Evolutionary conservation across 441 rosid genomes (phyloP).

Genomic region (Aquilaria agallochum): DNA sequence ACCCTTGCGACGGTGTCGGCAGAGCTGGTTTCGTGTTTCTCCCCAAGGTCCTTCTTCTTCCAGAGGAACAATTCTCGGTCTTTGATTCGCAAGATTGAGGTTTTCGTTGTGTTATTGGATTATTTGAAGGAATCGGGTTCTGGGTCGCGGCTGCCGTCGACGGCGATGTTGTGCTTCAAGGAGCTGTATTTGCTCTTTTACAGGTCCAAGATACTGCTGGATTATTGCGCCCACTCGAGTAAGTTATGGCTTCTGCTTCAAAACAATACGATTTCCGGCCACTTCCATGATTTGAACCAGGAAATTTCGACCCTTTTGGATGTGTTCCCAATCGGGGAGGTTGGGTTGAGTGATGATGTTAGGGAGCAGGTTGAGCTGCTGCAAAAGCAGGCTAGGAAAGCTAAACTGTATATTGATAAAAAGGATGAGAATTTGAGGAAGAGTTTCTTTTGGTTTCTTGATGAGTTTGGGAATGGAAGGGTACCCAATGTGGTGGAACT

Average conservation of each 20-base stretch:
- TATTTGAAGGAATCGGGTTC: conserved; percentile 46
- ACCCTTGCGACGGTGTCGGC: conserved; percentile 60
- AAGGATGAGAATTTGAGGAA: conserved; percentile 68
- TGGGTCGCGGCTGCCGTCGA: conserved; percentile 31
- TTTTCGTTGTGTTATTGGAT: conserved; percentile 56
- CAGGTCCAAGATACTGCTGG: conserved; percentile 73
- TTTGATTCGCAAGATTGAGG: conserved; percentile 63
- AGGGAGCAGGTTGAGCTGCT: conserved; percentile 72
- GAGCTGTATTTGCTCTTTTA: conserved; percentile 80
- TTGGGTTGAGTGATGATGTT: conserved; percentile 59
- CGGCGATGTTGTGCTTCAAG: conserved; percentile 63
- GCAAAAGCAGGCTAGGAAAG: conserved; percentile 52
- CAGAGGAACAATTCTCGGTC: conserved; percentile 75
- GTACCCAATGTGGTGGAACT: conserved; percentile 40
- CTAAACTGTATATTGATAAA: conserved; percentile 52
- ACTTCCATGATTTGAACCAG: conserved; percentile 87
- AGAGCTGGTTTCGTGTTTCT: conserved; percentile 51
- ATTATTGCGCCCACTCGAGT: conserved; percentile 73
- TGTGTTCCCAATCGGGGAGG: conserved; percentile 61
- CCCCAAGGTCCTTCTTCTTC: conserved; percentile 37
- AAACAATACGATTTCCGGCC: conserved; percentile 73
- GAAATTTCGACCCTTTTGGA: conserved; percentile 89
- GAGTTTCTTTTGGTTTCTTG: conserved; percentile 52
- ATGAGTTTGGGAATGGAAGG: conserved; percentile 59
- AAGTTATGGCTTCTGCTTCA: conserved; percentile 92